Evolutionary conservation across 2,329 filamentous ascomycete species (phyloP), one percentile per base, ranked within the genome.

Genomic region (Chalaropsis thielavioides): DNA sequence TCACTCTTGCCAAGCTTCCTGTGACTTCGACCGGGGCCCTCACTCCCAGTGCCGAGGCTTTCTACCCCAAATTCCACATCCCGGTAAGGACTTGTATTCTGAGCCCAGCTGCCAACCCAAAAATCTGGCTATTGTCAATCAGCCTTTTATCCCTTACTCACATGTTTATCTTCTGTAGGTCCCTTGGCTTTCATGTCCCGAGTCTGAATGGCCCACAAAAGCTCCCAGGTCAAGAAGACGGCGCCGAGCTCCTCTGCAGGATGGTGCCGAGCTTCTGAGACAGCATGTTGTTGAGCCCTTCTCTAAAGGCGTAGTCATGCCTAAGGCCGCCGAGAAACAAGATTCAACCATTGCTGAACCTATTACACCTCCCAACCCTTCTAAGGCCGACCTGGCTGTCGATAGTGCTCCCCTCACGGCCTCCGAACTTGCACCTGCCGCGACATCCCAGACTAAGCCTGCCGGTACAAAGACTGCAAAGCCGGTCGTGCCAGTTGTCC

Each of bases 161-260:
- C 24, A 10, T 51, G 19, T 49, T 17, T 40, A 38, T 54, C 22
- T 68, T 22, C 64, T 35, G 22, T 43, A 85, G 81, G 74, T 86
- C 10, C 83, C 83, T 10, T 86, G 83, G 83, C 70, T 78, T 31
- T 84, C 82, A 0, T 73, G 73, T 40, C 79, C 81, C 2, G 79
- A 81, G 40, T 69, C 73, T 35, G 74, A 76, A 10, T 86, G 83
- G 70, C 83, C 83, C 13, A 70, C 69, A 61, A 71, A 71, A 69
- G 71, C 72, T 38, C 68, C 70, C 11, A 75, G 74, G 49, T 72
- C 68, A 41, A 69, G 65, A 64, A 62, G 58, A 61, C 43, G 60
- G 41, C 43, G 64, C 7, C 58, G 64, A 40, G 63, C 63, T n/a
- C 63, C 63, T 41, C 40, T 64, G 3, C 63, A 64, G 19, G 54